These are phyloP conservation scores for Leccinum longicurvipes DNA, from an alignment of 768 basidiomycete species.

Conservation along the genomic window DNA sequence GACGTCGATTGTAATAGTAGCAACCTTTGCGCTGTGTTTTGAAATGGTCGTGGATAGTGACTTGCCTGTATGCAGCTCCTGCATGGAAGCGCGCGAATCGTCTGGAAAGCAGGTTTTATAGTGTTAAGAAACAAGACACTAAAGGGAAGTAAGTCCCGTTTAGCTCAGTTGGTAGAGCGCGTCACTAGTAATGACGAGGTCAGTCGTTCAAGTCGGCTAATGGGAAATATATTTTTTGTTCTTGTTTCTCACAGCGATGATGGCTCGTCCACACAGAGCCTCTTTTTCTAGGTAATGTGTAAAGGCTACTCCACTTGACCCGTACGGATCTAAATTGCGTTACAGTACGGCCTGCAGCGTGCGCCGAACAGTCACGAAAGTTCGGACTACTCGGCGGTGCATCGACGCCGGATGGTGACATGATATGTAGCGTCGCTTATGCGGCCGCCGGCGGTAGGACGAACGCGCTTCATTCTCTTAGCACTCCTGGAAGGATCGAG, in stretches of 20 bases:
- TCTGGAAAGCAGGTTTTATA: too few species aligned
- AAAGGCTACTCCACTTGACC: neutral
- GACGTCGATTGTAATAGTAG: slow-evolving; percentile 71
- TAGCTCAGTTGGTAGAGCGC: slow-evolving; percentile 56
- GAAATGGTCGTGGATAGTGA: slow-evolving; percentile 70
- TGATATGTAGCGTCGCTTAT: too few species aligned
- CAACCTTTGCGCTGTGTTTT: slow-evolving; percentile 56
- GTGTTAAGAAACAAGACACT: too few species aligned
- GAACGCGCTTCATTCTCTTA: slow-evolving; percentile 56
- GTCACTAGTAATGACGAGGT: slow-evolving; percentile 71
- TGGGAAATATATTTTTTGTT: slow-evolving; percentile 28
- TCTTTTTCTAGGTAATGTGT: neutral
- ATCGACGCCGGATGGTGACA: too few species aligned
- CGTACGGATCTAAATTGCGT: neutral
- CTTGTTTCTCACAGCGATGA: neutral
- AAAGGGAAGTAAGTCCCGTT: slow-evolving; percentile 23
- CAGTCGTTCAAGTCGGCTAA: slow-evolving; percentile 65
- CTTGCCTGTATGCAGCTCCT: slow-evolving; percentile 80
- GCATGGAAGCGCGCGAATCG: too few species aligned
- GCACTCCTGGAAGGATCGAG: slow-evolving; percentile 54
- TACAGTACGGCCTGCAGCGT: neutral
- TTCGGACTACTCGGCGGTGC: too few species aligned
- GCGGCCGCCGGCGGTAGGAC: slow-evolving; percentile 61
- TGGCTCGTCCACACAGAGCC: too few species aligned
- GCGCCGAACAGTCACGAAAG: too few species aligned